Evolutionary conservation across 768 basidiomycete species (phyloP).

Genomic region (Sutorius australiensis): DNA sequence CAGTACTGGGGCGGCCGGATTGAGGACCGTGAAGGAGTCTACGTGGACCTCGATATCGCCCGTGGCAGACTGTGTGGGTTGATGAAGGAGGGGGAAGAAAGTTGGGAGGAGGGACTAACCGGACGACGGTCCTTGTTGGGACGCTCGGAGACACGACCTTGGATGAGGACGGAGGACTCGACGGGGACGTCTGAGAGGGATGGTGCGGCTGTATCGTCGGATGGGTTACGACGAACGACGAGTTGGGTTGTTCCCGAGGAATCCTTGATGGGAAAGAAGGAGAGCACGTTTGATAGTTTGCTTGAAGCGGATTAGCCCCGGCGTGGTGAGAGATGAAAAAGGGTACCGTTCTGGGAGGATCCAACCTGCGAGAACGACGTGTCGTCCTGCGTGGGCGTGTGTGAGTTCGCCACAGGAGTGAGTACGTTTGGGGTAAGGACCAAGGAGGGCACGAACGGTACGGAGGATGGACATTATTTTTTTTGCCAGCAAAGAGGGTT

Average conservation of each 20-base stretch:
- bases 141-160: conserved; percentile 67
- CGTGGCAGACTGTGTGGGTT: conserved; percentile 45
- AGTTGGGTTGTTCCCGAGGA: conserved; percentile 76
- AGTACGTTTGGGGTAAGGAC: conserved; percentile 54
- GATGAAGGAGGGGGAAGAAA: neutral
- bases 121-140: conserved; percentile 59
- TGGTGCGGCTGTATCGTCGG: conserved; percentile 26
- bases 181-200: conserved; percentile 60
- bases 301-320: conserved; percentile 45
- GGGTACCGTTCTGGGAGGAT: conserved; percentile 78
- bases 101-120: conserved; percentile 37
- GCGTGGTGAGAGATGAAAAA: conserved; percentile 28
- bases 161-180: conserved; percentile 74
- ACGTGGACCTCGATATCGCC: conserved; percentile 83
- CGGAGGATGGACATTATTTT: conserved; percentile 8
- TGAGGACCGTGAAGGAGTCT: conserved; percentile 66
- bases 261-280: conserved; percentile 87
- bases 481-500: conserved; percentile 8
- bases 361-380: conserved; percentile 78
- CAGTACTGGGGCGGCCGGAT: conserved; percentile 64
- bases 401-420: conserved; percentile 63
- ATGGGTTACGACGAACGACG: conserved; percentile 49
- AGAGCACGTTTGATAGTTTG: conserved; percentile 61
- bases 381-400: conserved; percentile 45
- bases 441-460: conserved; percentile 17